phyloP scores from a whole-genome alignment of 2,329 filamentous ascomycete genomes.

The Ceratocystis harringtonii region DNA sequence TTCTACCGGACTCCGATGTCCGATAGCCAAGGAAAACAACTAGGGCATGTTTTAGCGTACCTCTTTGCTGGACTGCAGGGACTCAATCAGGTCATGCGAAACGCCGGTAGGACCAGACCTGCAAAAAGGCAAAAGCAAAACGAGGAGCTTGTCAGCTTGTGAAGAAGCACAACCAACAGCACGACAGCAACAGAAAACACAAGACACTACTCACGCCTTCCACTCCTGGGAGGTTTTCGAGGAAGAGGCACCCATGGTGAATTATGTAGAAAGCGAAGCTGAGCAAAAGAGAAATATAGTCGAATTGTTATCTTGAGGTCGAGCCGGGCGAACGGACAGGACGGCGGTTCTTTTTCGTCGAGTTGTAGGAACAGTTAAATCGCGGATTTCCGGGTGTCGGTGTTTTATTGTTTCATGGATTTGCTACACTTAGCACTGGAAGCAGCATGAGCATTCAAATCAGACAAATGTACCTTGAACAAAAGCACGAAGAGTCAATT shows the following conservation, averaged over 20 bases:
- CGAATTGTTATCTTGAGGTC: not conserved
- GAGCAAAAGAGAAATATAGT: not conserved
- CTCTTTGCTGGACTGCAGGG: constrained; percentile 71
- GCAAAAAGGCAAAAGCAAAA: not conserved
- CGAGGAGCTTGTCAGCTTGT: not conserved
- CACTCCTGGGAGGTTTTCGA: constrained; percentile 26
- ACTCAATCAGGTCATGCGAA: constrained; percentile 69
- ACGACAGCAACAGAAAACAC: not conserved
- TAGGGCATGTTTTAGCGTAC: constrained; percentile 34
- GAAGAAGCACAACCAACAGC: not conserved
- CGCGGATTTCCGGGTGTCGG: no score
- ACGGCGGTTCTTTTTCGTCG: not conserved
- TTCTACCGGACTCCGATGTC: not conserved
- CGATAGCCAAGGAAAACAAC: not conserved
- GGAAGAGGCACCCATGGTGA: constrained; percentile 17
- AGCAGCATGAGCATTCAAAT: no score
- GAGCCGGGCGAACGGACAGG: not conserved
- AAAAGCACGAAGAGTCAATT: not conserved
- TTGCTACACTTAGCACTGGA: no score
- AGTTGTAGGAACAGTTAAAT: not conserved
- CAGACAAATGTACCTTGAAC: no score
- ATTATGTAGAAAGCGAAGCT: not conserved
- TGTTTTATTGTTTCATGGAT: no score
- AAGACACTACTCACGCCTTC: constrained; percentile 36
- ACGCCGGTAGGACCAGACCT: constrained; percentile 37